Evolutionary conservation across 176 grass and related monocot species (phyloP), one percentile per base, ranked within the genome.

Genomic region (Thinopyrum elongatum): DNA sequence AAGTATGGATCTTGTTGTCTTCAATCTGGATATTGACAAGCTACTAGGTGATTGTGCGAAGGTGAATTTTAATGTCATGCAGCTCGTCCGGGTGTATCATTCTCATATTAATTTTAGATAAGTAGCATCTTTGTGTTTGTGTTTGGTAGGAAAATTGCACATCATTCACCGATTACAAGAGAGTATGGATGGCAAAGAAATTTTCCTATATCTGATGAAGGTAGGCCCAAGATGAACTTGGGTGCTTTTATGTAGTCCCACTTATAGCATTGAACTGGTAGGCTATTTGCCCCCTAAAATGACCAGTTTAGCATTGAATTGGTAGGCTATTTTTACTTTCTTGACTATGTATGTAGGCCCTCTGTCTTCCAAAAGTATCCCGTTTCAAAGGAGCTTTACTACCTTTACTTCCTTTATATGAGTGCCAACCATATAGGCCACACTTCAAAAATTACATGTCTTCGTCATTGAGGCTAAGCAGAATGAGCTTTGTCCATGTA

Each of bases 11-110:
- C 82, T 95, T 26, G 23, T 51, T 79, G 80, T 88, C 23, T 94
- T 98, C 88, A 98, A 92, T 88, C 34, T 92, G 83, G 93, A 95
- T 76, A 86, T 98, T 15, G 93, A 98, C 30, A 90, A 98, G 80
- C 88, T 94, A 23, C 17, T 98, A 51, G 74, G 77, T 41, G 88
- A 92, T 28, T 36, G 89, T 65, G 60, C 26, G 34, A 77, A 80
- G 90, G 93, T 94, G 82, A 47, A 74, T 64, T 85, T 65, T 11
- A 25, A 41, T 26, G 2, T 77, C 1, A 27, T 29, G 7, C 35
- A 36, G 7, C 35, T 36, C 35, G 7, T 8, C 35, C 8, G 0
- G 35, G 35, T 36, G 35, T n/a, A n/a, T 36, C 35, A 8, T 36
- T 36, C 35, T 36, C 35, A 8, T 36, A 36, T 36, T 36, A 36